phyloP scores from a whole-genome alignment of 495 filamentous ascomycete genomes.

The Parathielavia hyrcaniae region DNA sequence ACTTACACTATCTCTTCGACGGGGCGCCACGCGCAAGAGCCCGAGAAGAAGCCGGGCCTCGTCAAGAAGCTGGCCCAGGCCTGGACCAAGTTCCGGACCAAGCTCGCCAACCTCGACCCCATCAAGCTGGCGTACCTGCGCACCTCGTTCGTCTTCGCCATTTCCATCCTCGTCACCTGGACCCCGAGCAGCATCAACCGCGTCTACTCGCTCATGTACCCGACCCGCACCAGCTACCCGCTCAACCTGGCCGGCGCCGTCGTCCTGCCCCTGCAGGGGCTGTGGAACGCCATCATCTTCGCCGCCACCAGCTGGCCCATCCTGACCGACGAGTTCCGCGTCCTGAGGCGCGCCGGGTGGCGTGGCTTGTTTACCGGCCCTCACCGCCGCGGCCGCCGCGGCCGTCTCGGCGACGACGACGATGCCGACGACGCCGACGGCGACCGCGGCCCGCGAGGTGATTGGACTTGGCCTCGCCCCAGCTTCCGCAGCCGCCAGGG shows the following conservation, averaged over 20 bases:
- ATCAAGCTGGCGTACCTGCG: slow-evolving; percentile 71
- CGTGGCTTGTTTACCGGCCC: neutral
- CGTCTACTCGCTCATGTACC: slow-evolving; percentile 60
- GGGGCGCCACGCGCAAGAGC: neutral
- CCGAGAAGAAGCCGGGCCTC: neutral
- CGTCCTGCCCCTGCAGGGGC: slow-evolving; percentile 76
- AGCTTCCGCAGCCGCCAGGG: neutral
- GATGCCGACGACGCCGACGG: neutral
- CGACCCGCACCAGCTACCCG: slow-evolving; percentile 51
- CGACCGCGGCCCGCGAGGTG: neutral
- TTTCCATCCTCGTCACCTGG: slow-evolving; percentile 76
- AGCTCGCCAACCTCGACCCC: slow-evolving; percentile 46
- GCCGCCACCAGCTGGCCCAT: slow-evolving; percentile 50
- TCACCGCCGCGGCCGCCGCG: neutral
- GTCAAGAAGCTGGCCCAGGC: neutral
- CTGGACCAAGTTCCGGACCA: slow-evolving; percentile 24
- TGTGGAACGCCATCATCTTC: slow-evolving; percentile 81
- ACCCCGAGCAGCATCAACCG: slow-evolving; percentile 73
- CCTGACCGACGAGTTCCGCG: slow-evolving; percentile 29
- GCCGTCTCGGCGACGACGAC: neutral
- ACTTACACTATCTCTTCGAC: slow-evolving; percentile 23
- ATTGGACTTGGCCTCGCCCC: neutral
- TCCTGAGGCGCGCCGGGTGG: neutral
- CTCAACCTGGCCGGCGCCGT: slow-evolving; percentile 65
- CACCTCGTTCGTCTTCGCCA: slow-evolving; percentile 73